Percentiles rank a stretch among this genome's conserved stretches.
phyloP scores from a whole-genome alignment of 306 rosid species.

The Medicago ruthenica region DNA sequence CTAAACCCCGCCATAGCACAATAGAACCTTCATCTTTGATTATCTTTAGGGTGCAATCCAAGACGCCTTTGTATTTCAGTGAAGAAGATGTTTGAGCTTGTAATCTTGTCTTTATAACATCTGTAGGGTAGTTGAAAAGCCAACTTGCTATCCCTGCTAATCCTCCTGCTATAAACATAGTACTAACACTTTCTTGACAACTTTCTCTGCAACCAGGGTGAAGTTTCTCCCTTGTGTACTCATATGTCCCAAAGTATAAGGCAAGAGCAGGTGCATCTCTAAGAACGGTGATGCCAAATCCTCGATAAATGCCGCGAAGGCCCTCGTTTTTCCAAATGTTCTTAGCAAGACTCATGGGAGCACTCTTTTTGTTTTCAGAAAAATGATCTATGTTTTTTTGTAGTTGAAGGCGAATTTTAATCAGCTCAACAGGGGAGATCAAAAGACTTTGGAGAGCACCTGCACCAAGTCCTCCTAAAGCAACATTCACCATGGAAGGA shows the following conservation, averaged over 20 bases:
- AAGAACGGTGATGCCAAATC: slow-evolving; percentile 67
- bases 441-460: neutral
- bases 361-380: neutral
- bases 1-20: slow-evolving; percentile 76
- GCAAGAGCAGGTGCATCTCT: slow-evolving; percentile 82
- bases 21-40: slow-evolving; percentile 59
- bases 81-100: slow-evolving; percentile 69
- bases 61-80: slow-evolving; percentile 59
- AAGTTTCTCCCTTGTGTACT: slow-evolving; percentile 69
- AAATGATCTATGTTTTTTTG: neutral
- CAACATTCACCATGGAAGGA: neutral
- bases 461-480: neutral
- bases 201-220: slow-evolving; percentile 78
- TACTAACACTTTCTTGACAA: slow-evolving; percentile 58
- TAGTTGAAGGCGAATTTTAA: neutral
- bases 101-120: slow-evolving; percentile 80
- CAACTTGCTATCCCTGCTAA: slow-evolving; percentile 88
- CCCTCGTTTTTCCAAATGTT: slow-evolving; percentile 70
- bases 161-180: slow-evolving; percentile 85
- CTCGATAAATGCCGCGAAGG: slow-evolving; percentile 66
- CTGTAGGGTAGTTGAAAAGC: slow-evolving; percentile 73
- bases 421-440: neutral
- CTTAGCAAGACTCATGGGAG: slow-evolving; percentile 55
- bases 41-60: slow-evolving; percentile 68
- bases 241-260: slow-evolving; percentile 72